phyloP scores from a whole-genome alignment of 2,329 filamentous ascomycete genomes.

The Chaetomium olivaceum region DNA sequence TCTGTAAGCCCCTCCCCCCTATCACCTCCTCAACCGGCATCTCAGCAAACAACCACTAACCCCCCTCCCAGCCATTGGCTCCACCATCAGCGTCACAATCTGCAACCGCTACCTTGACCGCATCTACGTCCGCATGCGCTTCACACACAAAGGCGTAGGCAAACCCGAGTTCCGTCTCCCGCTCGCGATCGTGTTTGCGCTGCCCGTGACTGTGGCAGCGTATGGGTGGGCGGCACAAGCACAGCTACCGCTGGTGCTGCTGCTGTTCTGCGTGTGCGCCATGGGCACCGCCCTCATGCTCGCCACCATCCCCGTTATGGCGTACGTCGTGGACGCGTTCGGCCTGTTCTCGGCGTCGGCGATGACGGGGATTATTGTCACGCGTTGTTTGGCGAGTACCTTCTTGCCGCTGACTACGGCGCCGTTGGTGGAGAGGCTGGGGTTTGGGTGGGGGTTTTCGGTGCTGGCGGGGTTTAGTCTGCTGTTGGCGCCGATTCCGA shows the following conservation, averaged over 20 bases:
- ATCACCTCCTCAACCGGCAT: background rate
- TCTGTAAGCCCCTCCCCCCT: slow-evolving; percentile 45
- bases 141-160: slow-evolving; percentile 43
- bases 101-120: slow-evolving; percentile 55
- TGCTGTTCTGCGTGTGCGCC: slow-evolving; percentile 48
- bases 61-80: slow-evolving; percentile 47
- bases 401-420: slow-evolving; percentile 55
- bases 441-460: slow-evolving; percentile 54
- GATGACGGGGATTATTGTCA: slow-evolving; percentile 58
- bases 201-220: slow-evolving; percentile 47
- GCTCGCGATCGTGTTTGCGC: slow-evolving; percentile 46
- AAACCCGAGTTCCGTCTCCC: slow-evolving; percentile 58
- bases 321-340: slow-evolving; percentile 60
- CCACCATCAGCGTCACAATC: slow-evolving; percentile 48
- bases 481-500: slow-evolving; percentile 51
- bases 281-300: slow-evolving; percentile 50
- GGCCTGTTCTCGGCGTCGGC: slow-evolving; percentile 58
- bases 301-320: slow-evolving; percentile 51
- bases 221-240: slow-evolving; percentile 56
- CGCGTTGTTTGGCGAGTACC: slow-evolving; percentile 56
- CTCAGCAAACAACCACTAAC: background rate
- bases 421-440: slow-evolving; percentile 50
- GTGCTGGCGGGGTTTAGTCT: slow-evolving; percentile 46
- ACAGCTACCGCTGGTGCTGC: slow-evolving; percentile 43
- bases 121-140: slow-evolving; percentile 53